Evolutionary conservation across 2,329 filamentous ascomycete species (phyloP), one percentile per base, ranked within the genome.

Genomic region (Cladosporium colombiae): DNA sequence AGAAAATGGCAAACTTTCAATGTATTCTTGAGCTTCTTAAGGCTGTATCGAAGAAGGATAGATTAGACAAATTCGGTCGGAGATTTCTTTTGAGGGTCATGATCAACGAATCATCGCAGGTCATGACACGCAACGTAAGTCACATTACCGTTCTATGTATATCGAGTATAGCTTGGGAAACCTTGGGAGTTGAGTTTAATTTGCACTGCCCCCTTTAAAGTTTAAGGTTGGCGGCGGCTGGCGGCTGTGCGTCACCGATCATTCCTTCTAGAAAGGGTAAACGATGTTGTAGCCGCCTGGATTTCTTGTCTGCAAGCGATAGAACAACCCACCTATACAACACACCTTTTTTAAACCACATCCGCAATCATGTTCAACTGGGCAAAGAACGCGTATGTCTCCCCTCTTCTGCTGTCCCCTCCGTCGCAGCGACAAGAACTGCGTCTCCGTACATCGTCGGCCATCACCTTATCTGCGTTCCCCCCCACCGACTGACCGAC

Each of bases 331-430:
- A 18, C 16, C 27, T 23, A 31, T 31, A 61, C 37, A 61, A 21
- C n/a, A 21, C 40, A 46, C 4, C 40, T 35, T n/a, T 27, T 13
- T 23, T 7, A 11, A 33, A 23, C 29, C 21, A 53, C 27, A 40
- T 40, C 21, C 14, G 55, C 55, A 65, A 85, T 76, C 79, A 95
- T 92, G 89, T 93, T 96, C 84, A 95, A 92, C 84, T 97, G 93
- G 93, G 89, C 93, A 74, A 95, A 96, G 82, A 90, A 94, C 81
- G 88, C 90, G 92, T 95, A 84, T 81, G 91, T 82, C 5, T 40
- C 18, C n/a, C 13, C 7, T 46, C 50, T 25, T 18, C 21, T 11
- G 21, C 10, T 10, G 29, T 18, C 14, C 5, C 14, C n/a, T 11
- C 4, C 18, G 11, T 23, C 56, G 21, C 56, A 31, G 55, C 18